A percentile compares a stretch with the other conserved stretches of the same genome.
These are phyloP conservation scores for Neonectria hederae DNA, from an alignment of 2,329 filamentous ascomycete species.

Conservation along the genomic window DNA sequence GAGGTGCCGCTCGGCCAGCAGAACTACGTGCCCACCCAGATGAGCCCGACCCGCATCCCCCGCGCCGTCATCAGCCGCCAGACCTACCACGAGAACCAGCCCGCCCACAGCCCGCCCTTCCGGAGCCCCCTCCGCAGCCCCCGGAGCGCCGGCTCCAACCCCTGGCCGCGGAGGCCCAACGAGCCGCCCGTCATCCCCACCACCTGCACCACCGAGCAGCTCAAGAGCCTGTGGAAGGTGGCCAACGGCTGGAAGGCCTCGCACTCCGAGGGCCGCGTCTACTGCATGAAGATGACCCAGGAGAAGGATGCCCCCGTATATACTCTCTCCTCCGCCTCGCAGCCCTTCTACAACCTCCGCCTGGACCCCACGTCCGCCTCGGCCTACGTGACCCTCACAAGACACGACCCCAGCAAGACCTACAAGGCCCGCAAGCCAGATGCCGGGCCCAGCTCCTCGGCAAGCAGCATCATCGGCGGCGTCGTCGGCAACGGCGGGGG, in stretches of 20 bases:
- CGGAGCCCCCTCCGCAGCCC: constrained; percentile 38
- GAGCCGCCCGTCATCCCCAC: constrained; percentile 58
- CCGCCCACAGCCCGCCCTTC: constrained; percentile 27
- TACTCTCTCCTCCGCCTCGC: constrained; percentile 66
- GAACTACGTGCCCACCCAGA: constrained; percentile 74
- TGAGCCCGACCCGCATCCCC: constrained; percentile 71
- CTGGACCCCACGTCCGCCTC: constrained; percentile 71
- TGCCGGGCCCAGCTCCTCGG: constrained; percentile 36
- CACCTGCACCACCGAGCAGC: constrained; percentile 67
- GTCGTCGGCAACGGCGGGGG: constrained; percentile 41
- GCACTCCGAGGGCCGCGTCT: constrained; percentile 65
- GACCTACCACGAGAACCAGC: constrained; percentile 57
- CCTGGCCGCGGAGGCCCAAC: constrained; percentile 46
- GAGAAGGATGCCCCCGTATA: constrained; percentile 72
- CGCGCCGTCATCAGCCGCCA: constrained; percentile 72
- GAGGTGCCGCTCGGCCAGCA: constrained; percentile 73
- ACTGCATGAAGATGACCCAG: constrained; percentile 65
- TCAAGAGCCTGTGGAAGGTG: constrained; percentile 74
- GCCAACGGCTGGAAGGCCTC: constrained; percentile 75
- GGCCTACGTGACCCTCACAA: constrained; percentile 66
- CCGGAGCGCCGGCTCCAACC: constrained; percentile 31
- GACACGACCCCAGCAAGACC: constrained; percentile 68
- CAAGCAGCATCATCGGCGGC: constrained; percentile 45
- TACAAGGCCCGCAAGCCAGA: constrained; percentile 56
- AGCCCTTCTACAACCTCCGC: constrained; percentile 74